Evolutionary conservation across 1,284 basidiomycete genomes (phyloP).

Genomic region (Rhodotorula sp.): DNA sequence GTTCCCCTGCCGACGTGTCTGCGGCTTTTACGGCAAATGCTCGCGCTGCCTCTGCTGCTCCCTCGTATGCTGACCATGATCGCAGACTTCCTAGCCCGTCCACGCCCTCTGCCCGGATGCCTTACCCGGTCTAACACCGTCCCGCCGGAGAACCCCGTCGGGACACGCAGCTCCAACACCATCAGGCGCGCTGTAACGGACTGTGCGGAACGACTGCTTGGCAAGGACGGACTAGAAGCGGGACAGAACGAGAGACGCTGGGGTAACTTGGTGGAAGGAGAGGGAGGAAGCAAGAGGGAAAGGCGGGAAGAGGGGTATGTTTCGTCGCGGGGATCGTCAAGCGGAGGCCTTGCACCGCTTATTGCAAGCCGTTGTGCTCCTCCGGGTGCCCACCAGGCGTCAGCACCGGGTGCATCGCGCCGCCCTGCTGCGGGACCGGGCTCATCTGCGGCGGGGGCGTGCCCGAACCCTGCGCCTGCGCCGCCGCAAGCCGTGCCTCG

Average conservation of each 20-base stretch:
- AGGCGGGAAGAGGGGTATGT: not conserved
- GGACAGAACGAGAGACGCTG: not conserved
- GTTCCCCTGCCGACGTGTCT: too few species aligned
- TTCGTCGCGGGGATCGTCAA: not conserved
- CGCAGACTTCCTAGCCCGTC: too few species aligned
- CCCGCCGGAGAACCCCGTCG: too few species aligned
- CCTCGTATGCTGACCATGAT: too few species aligned
- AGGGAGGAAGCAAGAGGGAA: not conserved
- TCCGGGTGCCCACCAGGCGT: not conserved
- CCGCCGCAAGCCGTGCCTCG: constrained; percentile 84
- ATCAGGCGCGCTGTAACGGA: too few species aligned
- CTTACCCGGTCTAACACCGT: too few species aligned
- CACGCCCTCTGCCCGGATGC: too few species aligned
- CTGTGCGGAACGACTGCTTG: constrained; percentile 1
- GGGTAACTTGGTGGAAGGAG: not conserved
- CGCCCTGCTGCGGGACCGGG: not conserved
- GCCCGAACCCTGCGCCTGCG: constrained; percentile 48
- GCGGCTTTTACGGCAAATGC: too few species aligned
- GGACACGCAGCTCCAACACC: too few species aligned
- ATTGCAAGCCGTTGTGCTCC: not conserved
- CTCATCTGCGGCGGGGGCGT: constrained; percentile 1
- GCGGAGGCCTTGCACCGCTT: not conserved
- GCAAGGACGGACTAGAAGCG: not conserved
- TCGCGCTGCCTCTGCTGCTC: too few species aligned
- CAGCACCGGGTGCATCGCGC: not conserved